Percentiles rank a stretch among this genome's conserved stretches.
phyloP scores from a whole-genome alignment of 140 eudicot species.

The Senecio squalidus region DNA sequence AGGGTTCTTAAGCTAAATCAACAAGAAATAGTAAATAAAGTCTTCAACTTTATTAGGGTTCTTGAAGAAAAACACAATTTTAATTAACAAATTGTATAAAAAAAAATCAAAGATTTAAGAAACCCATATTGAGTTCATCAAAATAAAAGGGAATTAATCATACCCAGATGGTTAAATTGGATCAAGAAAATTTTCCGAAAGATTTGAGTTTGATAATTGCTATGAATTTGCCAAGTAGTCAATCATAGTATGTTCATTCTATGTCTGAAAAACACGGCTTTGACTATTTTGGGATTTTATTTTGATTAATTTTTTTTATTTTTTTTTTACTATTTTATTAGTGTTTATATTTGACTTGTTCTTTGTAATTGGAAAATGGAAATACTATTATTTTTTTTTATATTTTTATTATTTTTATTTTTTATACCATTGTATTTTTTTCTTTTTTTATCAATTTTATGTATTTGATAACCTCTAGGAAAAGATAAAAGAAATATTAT shows the following conservation, averaged over 20 bases:
- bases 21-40: no score
- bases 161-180: not conserved
- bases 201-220: constrained; percentile 1
- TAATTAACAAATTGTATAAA: not conserved
- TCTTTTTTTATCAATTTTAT: no score
- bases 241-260: constrained; percentile 21
- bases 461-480: no score
- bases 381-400: no score
- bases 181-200: not conserved
- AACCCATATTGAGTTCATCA: constrained; percentile 19
- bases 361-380: not conserved
- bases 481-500: no score
- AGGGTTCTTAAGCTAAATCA: not conserved
- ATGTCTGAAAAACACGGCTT: no score
- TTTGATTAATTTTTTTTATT: not conserved
- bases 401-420: no score
- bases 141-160: constrained; percentile 3
- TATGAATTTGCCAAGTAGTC: constrained; percentile 16
- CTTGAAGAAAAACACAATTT: constrained; percentile 13
- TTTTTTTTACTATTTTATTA: not conserved
- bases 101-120: not conserved
- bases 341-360: not conserved
- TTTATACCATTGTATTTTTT: no score
- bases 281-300: constrained; percentile 16
- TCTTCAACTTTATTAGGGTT: no score